Evolutionary conservation across 2,329 filamentous ascomycete species (phyloP), one percentile per base, ranked within the genome.

Genomic region (Colletotrichum sp.): DNA sequence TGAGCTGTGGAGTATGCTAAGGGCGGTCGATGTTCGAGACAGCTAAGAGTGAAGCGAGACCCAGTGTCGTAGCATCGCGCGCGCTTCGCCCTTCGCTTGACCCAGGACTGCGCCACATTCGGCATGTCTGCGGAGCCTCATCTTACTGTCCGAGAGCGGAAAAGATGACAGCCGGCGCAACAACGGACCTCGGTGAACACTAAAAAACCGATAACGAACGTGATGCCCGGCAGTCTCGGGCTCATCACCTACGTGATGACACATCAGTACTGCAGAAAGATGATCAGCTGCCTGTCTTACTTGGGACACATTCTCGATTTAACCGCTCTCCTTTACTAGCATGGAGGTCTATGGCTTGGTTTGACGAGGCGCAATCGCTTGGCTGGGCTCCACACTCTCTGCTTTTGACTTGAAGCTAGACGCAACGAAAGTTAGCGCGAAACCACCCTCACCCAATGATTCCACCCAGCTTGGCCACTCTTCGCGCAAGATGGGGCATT

Each of bases 1-100:
- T 48, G 0, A n/a, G 38, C 38, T 48, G 38, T 48, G 38, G 38
- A 48, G 18, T 0, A 1, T 0, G 0, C 18, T 48, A 12, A 48
- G 38, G 38, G 38, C 0, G 38, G 9, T 0, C 18, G 38, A 48
- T 1, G 38, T 1, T 48, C 1, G 38, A 1, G 18, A 48, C 38
- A 48, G 38, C 9, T 18, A 48, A n/a, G 36, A 38, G 38, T n/a
- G 38, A 48, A n/a, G 38, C 18, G 38, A 48, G 38, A 48, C 18
- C 38, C 38, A 48, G 1, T n/a, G 38, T 0, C 0, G 38, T 48
- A 48, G 38, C 38, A n/a, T 48, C 38, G 38, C 38, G 38, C 38
- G 38, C 38, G 18, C 18, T 48, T 48, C 38, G 18, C 18, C 38
- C 3, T n/a, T 48, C 38, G 38, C 18, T 48, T 48, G 18, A 4